Conservation (phyloP, 495 filamentous ascomycete genomes). For the Aspergillus egyptiacus region DNA sequence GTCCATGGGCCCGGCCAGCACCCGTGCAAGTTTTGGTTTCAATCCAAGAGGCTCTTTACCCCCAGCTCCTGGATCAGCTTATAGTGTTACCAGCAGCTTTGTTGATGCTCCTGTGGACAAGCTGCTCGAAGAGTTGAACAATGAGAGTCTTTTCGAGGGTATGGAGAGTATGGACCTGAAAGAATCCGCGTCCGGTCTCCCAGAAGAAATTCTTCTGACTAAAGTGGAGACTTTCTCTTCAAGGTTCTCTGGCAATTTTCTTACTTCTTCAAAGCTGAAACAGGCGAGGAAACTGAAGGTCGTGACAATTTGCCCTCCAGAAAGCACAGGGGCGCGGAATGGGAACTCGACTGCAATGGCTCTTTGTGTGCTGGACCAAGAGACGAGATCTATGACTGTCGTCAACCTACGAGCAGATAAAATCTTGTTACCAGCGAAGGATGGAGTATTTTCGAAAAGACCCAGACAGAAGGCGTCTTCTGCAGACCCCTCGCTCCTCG, state of each 20-base stretch:
- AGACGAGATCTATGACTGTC: slow-evolving; percentile 61
- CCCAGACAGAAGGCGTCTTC: slow-evolving; percentile 17
- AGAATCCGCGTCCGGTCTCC: slow-evolving; percentile 62
- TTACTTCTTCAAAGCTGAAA: slow-evolving; percentile 44
- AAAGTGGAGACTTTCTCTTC: slow-evolving; percentile 67
- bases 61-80: slow-evolving; percentile 35
- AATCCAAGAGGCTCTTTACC: slow-evolving; percentile 40
- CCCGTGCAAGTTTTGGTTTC: slow-evolving; percentile 54
- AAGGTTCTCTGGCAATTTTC: slow-evolving; percentile 52
- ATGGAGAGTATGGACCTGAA: slow-evolving; percentile 66
- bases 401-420: slow-evolving; percentile 50
- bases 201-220: slow-evolving; percentile 65
- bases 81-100: slow-evolving; percentile 47
- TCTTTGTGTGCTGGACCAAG: slow-evolving; percentile 61
- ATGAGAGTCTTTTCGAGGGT: slow-evolving; percentile 56
- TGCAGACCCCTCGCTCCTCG: slow-evolving; percentile 30
- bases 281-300: slow-evolving; percentile 48
- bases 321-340: slow-evolving; percentile 27
- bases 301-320: slow-evolving; percentile 58
- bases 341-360: slow-evolving; percentile 44
- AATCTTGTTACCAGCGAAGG: slow-evolving; percentile 28
- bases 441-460: slow-evolving; percentile 27
- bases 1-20: slow-evolving; percentile 66
- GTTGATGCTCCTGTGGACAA: slow-evolving; percentile 64
- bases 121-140: slow-evolving; percentile 65